Evolutionary conservation across 768 basidiomycete species (phyloP).

Genomic region (Podaxis sp.): DNA sequence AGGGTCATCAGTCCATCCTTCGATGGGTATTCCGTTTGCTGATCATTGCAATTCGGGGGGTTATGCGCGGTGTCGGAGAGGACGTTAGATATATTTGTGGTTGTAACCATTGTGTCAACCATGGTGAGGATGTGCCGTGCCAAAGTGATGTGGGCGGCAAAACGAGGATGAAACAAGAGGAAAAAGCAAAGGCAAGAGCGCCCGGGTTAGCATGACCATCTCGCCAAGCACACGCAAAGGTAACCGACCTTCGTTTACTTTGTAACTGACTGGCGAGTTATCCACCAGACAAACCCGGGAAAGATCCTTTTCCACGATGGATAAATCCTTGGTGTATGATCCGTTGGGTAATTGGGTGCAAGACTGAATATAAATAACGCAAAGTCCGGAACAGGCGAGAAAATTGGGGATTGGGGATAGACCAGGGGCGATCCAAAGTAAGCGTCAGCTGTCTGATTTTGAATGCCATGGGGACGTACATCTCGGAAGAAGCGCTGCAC

Average conservation of each 20-base stretch:
- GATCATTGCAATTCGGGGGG: conserved; percentile 4
- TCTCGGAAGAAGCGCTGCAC: conserved; percentile 89
- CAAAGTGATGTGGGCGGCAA: conserved; percentile 4
- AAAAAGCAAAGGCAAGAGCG: neutral
- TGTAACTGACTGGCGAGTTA: conserved; percentile 93
- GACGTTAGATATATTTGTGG: neutral
- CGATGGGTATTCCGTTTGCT: conserved; percentile 99
- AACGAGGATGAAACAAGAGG: conserved; percentile 5
- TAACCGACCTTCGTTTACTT: conserved; percentile 84
- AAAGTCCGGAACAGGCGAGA: neutral
- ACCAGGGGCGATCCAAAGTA: conserved; percentile 10
- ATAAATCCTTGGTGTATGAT: conserved; percentile 91
- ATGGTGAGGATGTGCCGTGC: neutral
- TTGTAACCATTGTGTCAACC: neutral
- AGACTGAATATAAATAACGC: conserved; percentile 46
- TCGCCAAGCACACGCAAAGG: neutral
- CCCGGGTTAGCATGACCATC: neutral
- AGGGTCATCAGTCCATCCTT: conserved; percentile 98
- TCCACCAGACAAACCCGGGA: conserved; percentile 93
- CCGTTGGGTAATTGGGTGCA: conserved; percentile 93
- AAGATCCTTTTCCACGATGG: conserved; percentile 85
- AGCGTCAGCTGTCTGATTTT: neutral
- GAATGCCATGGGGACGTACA: conserved; percentile 40
- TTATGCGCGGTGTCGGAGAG: neutral
- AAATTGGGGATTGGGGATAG: conserved; percentile 8